Base-by-base conservation (phyloP, 1,284 basidiomycete genomes). In the Ceratobasidium sp. region DNA sequence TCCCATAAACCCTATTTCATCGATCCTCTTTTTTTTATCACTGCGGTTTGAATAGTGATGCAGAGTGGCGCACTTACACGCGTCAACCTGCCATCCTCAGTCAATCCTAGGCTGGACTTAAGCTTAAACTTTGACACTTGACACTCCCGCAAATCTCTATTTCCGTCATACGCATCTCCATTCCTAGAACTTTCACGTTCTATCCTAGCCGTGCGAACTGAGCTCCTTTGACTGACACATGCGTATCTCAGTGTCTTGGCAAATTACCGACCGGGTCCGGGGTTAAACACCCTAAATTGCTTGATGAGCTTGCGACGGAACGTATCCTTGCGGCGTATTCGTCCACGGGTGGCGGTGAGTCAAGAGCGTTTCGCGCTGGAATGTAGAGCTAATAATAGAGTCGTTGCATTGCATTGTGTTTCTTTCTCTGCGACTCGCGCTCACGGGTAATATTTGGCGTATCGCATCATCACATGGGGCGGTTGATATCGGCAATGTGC, bases 291-390 rank as follows among this genome's bases (percentile, higher is more conserved):
- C 78, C 91, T 1, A 84, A 85, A 59, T 80, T 89, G 19, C 85
- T 94, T 36, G 90, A 93, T 75, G 89, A 91, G 78, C 84, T 95
- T 7, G 90, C 93, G 0, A 92, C 91, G 3, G 91, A 94, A 79
- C 84, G 89, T 11, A 82, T 95, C 33, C 78, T 84, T 27, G 79
- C 76, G 0, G 78, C 78, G 71, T 74, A 73, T 81, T 76, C 75
- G n/a, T 41, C 76, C 53, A 69, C 53, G 17, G 44, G 57, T 51
- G 36, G 36, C 36, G 22, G 15, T 27, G 33, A 45, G 45, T 44
- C 17, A 27, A 54, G 60, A 22, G 24, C 33, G 15, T 41, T 51
- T 51, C 50, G 17, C 24, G 24, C 50, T 51, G 19, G 24, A 51
- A 51, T 19, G 17, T 51, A 7, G n/a, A n/a, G 15, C 24, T 24